Conservation (phyloP, 495 filamentous ascomycete genomes). For the Talaromyces nanjingensis region DNA sequence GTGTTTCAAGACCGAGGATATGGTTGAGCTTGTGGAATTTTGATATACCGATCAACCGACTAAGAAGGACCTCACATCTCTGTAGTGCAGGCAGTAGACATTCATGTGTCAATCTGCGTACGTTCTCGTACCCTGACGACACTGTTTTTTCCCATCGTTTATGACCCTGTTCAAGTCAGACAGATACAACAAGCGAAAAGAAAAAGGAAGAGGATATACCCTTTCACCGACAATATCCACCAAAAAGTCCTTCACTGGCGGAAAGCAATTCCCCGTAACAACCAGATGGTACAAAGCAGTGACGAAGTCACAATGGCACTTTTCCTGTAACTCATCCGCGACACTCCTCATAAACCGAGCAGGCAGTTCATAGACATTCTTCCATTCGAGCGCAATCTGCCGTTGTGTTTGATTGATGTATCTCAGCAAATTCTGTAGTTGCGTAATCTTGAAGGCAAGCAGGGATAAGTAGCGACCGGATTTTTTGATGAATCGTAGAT, state of each 20-base stretch:
- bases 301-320: conserved; percentile 56
- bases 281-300: conserved; percentile 80
- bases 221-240: conserved; percentile 80
- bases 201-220: conserved; percentile 35
- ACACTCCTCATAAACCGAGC: conserved; percentile 67
- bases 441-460: conserved; percentile 77
- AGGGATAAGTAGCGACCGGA: conserved; percentile 75
- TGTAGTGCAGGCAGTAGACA: conserved; percentile 84
- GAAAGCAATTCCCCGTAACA: conserved; percentile 73
- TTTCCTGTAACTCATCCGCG: conserved; percentile 54
- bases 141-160: conserved; percentile 94
- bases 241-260: conserved; percentile 76
- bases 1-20: conserved; percentile 55
- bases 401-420: conserved; percentile 73
- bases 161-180: conserved; percentile 57
- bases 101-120: conserved; percentile 74
- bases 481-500: conserved; percentile 71
- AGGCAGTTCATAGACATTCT: conserved; percentile 73
- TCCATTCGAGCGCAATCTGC: conserved; percentile 72
- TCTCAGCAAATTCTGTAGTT: conserved; percentile 74
- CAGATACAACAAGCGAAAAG: conserved; percentile 10
- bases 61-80: conserved; percentile 72
- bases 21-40: conserved; percentile 66
- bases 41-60: conserved; percentile 77
- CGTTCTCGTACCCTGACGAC: conserved; percentile 62